These are phyloP conservation scores for Avena atlantica DNA, from an alignment of 176 grass and related monocot species.

Conservation along the genomic window DNA sequence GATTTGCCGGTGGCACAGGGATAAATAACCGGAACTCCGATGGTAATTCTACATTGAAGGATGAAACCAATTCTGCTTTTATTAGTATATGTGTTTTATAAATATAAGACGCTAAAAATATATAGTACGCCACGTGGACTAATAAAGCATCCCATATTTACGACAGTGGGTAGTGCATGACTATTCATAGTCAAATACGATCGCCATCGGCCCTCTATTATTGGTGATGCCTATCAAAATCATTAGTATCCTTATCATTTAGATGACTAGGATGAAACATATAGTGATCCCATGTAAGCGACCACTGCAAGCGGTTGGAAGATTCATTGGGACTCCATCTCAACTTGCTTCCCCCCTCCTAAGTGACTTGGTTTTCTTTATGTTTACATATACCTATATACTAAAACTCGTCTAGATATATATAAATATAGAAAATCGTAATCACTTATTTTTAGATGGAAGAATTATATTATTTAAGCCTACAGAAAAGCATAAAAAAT, in stretches of 20 bases:
- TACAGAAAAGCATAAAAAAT: background rate
- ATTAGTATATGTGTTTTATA: too few species aligned
- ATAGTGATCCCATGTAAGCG: slow-evolving; percentile 52
- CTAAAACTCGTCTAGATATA: too few species aligned
- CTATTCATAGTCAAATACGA: slow-evolving; percentile 65
- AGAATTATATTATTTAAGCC: slow-evolving; percentile 37
- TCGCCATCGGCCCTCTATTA: slow-evolving; percentile 52
- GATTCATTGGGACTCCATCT: slow-evolving; percentile 57
- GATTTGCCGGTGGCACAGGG: too few species aligned
- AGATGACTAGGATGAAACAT: slow-evolving; percentile 53
- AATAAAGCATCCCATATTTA: background rate
- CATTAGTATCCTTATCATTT: slow-evolving; percentile 67
- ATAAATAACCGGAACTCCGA: too few species aligned
- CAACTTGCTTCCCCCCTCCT: slow-evolving; percentile 20
- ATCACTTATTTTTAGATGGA: too few species aligned
- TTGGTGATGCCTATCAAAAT: slow-evolving; percentile 46
- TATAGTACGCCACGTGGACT: too few species aligned
- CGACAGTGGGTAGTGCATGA: slow-evolving; percentile 19
- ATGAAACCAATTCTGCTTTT: too few species aligned
- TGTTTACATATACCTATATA: too few species aligned
- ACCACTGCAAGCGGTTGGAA: slow-evolving; percentile 62
- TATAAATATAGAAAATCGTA: too few species aligned
- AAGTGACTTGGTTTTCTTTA: too few species aligned
- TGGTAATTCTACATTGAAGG: too few species aligned
- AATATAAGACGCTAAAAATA: too few species aligned